Base-by-base conservation (phyloP, 768 basidiomycete species). In the Lactarius deliciosus region DNA sequence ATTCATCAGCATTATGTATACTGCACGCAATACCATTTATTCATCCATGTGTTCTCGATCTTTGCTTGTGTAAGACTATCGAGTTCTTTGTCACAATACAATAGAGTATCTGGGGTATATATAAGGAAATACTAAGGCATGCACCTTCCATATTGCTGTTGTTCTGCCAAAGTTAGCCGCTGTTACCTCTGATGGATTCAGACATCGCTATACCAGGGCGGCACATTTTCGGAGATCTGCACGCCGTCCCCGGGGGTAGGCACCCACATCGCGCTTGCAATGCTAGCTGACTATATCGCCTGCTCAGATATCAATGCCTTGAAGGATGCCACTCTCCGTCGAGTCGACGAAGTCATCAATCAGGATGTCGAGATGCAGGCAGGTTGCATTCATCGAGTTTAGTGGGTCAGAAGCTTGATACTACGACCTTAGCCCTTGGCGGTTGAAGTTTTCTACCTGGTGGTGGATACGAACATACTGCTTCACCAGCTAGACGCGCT, bases 391-490 rank as follows among this genome's bases (percentile, higher is more conserved):
- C 20, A 18, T 41, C 43, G 13, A 25, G 59, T 30, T 40, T 22
- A 32, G 28, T 16, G 18, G 45, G 34, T 30, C 34, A 28, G 57
- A 36, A 10, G 41, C 36, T 36, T 43, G 40, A 68, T 36, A 32
- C 25, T 34, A 8, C 28, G 7, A 40, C 30, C 38, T 32, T n/a
- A 71, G 60, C 38, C 66, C 15, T 53, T 59, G 41, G 53, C 60
- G 16, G 65, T 57, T 36, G 40, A 63, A 28, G 73, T 77, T 41
- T 76, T 78, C 20, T 83, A 82, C 70, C 72, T 93, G 60, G 83
- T 94, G 18, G 73, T 92, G 38, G 92, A 94, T 73, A 94, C 92
- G 34, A 94, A 94, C 70, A 83, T 93, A 68, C 78, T 94, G 32
- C 76, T 91, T 70, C 85, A 86, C 72, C 80, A 86, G 67, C 82